Conservation (phyloP, 208 protist species). For the Leishmania guyanensis region DNA sequence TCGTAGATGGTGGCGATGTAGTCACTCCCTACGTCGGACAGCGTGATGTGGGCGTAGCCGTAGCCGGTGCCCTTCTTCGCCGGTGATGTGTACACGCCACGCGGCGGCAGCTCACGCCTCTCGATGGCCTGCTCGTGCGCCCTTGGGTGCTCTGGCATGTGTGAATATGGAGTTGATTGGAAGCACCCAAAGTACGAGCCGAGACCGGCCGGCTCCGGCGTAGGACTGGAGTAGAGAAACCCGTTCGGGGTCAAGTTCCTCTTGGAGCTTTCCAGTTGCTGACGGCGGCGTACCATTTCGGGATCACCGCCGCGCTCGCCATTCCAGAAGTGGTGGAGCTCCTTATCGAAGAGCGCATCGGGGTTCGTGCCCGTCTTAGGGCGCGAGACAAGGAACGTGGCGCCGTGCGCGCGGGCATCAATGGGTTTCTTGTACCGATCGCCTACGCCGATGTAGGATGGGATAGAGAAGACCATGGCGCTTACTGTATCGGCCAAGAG, state of each 20-base stretch:
- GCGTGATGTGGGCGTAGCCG: slow-evolving; percentile 51
- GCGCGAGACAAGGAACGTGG: slow-evolving; percentile 64
- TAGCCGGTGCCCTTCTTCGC: slow-evolving; percentile 72
- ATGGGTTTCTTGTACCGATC: slow-evolving; percentile 68
- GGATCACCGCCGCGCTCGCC: slow-evolving; percentile 78
- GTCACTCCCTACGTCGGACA: slow-evolving; percentile 64
- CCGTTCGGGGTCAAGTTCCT: slow-evolving; percentile 78
- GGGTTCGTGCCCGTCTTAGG: slow-evolving; percentile 83
- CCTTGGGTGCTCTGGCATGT: slow-evolving; percentile 62
- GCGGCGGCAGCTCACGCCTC: slow-evolving; percentile 41
- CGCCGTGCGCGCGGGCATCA: slow-evolving; percentile 66
- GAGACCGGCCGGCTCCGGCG: slow-evolving; percentile 56
- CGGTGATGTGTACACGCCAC: slow-evolving; percentile 82
- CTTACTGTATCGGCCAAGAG: neutral
- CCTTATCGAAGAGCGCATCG: slow-evolving; percentile 84
- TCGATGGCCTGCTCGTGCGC: slow-evolving; percentile 36
- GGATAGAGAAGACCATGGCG: slow-evolving; percentile 89
- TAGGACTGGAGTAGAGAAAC: slow-evolving; percentile 65
- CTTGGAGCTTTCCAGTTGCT: slow-evolving; percentile 63
- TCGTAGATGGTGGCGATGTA: slow-evolving; percentile 90
- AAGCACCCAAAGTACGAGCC: slow-evolving; percentile 90
- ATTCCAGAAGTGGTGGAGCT: slow-evolving; percentile 84
- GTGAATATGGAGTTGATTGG: slow-evolving; percentile 49
- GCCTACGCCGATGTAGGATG: slow-evolving; percentile 79
- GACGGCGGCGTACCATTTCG: slow-evolving; percentile 51